Evolutionary conservation across 148 eudicot genomes (phyloP), one percentile per base, ranked within the genome.

Genomic region (Spergularia marina): DNA sequence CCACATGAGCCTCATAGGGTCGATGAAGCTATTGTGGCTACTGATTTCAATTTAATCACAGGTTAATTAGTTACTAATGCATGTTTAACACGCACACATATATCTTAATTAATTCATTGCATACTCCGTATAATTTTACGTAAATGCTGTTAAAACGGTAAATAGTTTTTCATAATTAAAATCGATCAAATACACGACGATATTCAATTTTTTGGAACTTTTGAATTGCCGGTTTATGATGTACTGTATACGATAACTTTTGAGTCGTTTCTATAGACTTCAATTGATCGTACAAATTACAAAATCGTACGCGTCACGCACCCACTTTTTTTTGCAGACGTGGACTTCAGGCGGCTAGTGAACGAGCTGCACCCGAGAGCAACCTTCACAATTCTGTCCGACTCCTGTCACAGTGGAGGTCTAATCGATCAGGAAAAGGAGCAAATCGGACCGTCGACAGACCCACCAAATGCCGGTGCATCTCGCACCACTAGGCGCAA

Each of bases 371-470:
- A 91, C 2, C 85, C 84, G 14, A 91, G 89, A 51, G 81, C 90
- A 84, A 85, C 79, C 71, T 73, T 94, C 73, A 94, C 98, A 12
- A 87, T 94, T 52, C 90, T 94, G 39, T 91, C 98, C 4, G 98
- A 94, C 70, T 94, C 97, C 13, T 94, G 98, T 83, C 95, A 91
- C 82, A 94, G 97, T 75, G 97, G 98, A 5, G 98, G 98, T 44
- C 89, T 94, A 5, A 87, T 94, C 52, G 90, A 86, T 18, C 87
- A 88, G 54, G 91, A 89, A 25, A 84, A 88, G 72, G 98, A 94
- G 80, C 98, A 94, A 82, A 90, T 94, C 15, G 97, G 98, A 40
- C 95, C 89, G 51, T 83, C 89, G 74, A 53, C 77, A 7, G 49
- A 3, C 6, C 0, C 71, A 23, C 17, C 76, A 13, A 70, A 44